Percentiles rank a stretch among this genome's conserved stretches.
These are phyloP conservation scores for Candida sakaeoensis DNA, from an alignment of 805 yeast genomes.

Conservation along the genomic window DNA sequence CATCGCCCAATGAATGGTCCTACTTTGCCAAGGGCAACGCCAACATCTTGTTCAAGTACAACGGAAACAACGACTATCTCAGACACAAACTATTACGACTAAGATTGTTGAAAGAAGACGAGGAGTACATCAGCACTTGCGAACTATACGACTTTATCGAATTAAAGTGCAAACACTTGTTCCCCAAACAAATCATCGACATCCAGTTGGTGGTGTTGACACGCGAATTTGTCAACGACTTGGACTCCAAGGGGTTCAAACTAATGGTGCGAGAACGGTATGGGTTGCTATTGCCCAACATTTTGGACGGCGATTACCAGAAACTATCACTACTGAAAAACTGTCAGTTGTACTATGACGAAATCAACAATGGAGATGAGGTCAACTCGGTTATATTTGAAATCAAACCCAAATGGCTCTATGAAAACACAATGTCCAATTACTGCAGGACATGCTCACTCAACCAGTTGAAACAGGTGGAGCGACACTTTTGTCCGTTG, in stretches of 20 bases:
- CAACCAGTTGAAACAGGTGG: slow-evolving; percentile 28
- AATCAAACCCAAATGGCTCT: slow-evolving; percentile 62
- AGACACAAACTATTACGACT: slow-evolving; percentile 37
- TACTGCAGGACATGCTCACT: slow-evolving; percentile 60
- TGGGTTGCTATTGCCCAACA: slow-evolving; percentile 43
- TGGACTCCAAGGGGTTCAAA: slow-evolving; percentile 23
- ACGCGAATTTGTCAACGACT: slow-evolving; percentile 24
- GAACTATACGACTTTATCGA: slow-evolving; percentile 41
- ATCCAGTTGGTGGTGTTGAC: slow-evolving; percentile 30
- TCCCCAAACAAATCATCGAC: slow-evolving; percentile 28
- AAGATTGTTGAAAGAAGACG: slow-evolving; percentile 29
- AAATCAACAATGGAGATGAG: background rate
- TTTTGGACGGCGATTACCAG: slow-evolving; percentile 29
- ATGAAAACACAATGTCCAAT: slow-evolving; percentile 38
- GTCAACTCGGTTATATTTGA: slow-evolving; percentile 33
- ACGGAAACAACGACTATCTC: slow-evolving; percentile 31
- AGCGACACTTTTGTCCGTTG: slow-evolving; percentile 45
- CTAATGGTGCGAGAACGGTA: slow-evolving; percentile 37
- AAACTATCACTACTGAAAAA: slow-evolving; percentile 28
- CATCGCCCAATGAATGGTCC: slow-evolving; percentile 40
- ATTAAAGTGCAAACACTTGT: slow-evolving; percentile 26
- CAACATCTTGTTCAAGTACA: slow-evolving; percentile 42
- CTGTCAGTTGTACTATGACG: slow-evolving; percentile 25
- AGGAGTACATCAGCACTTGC: slow-evolving; percentile 34
- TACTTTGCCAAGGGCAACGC: slow-evolving; percentile 48